Percentiles rank a stretch among this genome's conserved stretches.
Conservation (phyloP, 805 yeast genomes). For the Wickerhamiella australiensis region DNA sequence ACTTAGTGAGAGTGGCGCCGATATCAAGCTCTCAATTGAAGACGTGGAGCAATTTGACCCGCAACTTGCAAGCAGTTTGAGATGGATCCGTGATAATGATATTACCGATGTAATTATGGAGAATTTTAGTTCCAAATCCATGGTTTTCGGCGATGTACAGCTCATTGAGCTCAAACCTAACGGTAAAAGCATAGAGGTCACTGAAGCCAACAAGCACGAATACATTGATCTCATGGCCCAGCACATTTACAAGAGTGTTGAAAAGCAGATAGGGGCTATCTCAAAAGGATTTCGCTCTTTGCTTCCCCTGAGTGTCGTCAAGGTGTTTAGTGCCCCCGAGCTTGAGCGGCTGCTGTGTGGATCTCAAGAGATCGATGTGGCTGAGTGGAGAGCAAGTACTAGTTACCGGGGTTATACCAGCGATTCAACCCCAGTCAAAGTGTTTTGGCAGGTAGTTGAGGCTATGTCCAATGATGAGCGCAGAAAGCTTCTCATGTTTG, state of each 20-base stretch:
- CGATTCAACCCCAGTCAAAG: constrained; percentile 86
- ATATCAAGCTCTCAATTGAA: constrained; percentile 31
- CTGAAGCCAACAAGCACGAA: constrained; percentile 88
- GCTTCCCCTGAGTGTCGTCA: constrained; percentile 90
- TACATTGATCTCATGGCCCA: constrained; percentile 89
- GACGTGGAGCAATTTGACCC: constrained; percentile 99
- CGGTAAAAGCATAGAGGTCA: constrained; percentile 81
- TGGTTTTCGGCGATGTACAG: constrained; percentile 84
- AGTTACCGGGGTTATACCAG: constrained; percentile 97
- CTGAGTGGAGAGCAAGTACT: constrained; percentile 97
- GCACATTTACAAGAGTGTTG: constrained; percentile 85
- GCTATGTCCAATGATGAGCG: constrained; percentile 95
- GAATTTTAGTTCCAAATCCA: constrained; percentile 76
- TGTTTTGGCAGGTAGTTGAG: constrained; percentile 94
- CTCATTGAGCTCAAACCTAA: constrained; percentile 79
- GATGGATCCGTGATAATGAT: constrained; percentile 92
- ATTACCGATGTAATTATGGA: constrained; percentile 76
- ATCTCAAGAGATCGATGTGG: constrained; percentile 91
- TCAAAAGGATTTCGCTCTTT: constrained; percentile 95
- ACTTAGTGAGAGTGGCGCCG: constrained; percentile 74
- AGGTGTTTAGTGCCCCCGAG: constrained; percentile 95
- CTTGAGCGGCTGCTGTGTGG: constrained; percentile 94
- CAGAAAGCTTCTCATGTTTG: constrained; percentile 88
- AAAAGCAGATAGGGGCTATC: constrained; percentile 90
- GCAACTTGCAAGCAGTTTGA: constrained; percentile 83